Evolutionary conservation across 2,329 filamentous ascomycete species (phyloP).

Genomic region (Myriosclerotinia duriaeana): DNA sequence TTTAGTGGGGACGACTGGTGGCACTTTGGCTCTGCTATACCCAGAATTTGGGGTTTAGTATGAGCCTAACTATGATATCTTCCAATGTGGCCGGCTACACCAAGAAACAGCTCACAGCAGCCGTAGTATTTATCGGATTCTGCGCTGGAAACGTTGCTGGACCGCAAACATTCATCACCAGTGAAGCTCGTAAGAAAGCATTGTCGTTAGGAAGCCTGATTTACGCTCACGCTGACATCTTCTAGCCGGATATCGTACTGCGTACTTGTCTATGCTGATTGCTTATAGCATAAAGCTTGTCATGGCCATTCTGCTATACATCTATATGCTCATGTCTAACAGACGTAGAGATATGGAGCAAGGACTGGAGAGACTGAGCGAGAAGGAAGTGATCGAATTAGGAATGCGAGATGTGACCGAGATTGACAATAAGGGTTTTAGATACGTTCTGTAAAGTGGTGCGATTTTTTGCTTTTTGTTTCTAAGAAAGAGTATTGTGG

Average conservation of each 20-base stretch:
- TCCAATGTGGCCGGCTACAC: constrained; percentile 53
- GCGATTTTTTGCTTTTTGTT: not conserved
- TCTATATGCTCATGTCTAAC: constrained; percentile 55
- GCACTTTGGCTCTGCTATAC: constrained; percentile 55
- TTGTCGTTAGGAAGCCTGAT: not conserved
- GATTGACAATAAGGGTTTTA: constrained; percentile 53
- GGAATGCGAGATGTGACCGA: constrained; percentile 56
- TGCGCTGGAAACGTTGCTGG: constrained; percentile 54
- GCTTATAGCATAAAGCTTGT: constrained; percentile 49
- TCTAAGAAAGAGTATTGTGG: not conserved
- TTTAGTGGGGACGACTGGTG: constrained; percentile 54
- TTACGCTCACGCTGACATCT: not conserved
- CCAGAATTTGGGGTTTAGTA: constrained; percentile 51
- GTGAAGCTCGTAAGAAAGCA: constrained; percentile 26
- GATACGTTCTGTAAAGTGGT: constrained; percentile 47
- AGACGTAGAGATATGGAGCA: constrained; percentile 53
- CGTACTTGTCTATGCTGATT: constrained; percentile 26
- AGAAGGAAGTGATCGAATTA: constrained; percentile 50
- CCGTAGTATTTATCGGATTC: constrained; percentile 51
- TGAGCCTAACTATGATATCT: constrained; percentile 47
- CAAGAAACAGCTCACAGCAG: constrained; percentile 48
- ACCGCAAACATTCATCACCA: constrained; percentile 29
- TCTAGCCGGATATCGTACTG: constrained; percentile 22
- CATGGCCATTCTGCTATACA: constrained; percentile 45
- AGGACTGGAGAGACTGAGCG: constrained; percentile 33